A percentile compares a stretch with the other conserved stretches of the same genome.
Conservation (phyloP, 2,329 filamentous ascomycete species). For the Paecilomyces sp. region DNA sequence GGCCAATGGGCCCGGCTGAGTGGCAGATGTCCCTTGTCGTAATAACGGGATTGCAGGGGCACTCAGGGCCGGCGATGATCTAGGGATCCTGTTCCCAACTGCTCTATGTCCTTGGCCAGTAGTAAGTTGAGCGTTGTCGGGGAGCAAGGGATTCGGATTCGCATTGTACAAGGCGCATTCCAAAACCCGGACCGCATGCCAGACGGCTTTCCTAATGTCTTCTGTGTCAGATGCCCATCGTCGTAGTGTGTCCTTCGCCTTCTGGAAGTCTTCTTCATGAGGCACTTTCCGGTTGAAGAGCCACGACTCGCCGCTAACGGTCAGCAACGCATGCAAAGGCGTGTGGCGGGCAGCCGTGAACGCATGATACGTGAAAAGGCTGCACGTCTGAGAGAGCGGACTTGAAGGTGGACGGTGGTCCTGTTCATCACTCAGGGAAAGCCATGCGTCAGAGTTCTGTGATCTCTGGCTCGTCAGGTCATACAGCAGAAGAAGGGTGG, state of each 20-base stretch:
- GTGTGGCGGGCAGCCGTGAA: slow-evolving; percentile 21
- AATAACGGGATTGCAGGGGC: not conserved
- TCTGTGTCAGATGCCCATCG: slow-evolving; percentile 20
- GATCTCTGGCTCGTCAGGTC: slow-evolving; percentile 6
- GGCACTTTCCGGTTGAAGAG: slow-evolving; percentile 27
- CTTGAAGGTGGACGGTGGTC: not conserved
- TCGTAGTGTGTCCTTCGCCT: slow-evolving; percentile 20
- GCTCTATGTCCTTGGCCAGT: not conserved
- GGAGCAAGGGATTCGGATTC: not conserved
- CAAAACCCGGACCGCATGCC: slow-evolving; percentile 22
- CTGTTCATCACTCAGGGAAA: not conserved
- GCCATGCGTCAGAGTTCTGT: slow-evolving; percentile 6
- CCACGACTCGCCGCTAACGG: slow-evolving; percentile 30
- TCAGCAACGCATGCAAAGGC: slow-evolving; percentile 22
- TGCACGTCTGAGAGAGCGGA: slow-evolving; percentile 5
- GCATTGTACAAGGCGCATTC: slow-evolving; percentile 7
- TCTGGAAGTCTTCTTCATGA: slow-evolving; percentile 21
- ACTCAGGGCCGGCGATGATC: not conserved
- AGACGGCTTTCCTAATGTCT: slow-evolving; percentile 20
- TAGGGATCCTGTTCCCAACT: not conserved
- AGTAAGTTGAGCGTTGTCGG: not conserved
- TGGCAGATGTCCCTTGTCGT: not conserved
- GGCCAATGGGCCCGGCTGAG: slow-evolving; percentile 8
- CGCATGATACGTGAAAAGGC: slow-evolving; percentile 21
- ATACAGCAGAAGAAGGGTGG: slow-evolving; percentile 14